Percentiles rank a stretch among this genome's conserved stretches.
phyloP scores from a whole-genome alignment of 179 eudicot species.

The Silene coronaria region DNA sequence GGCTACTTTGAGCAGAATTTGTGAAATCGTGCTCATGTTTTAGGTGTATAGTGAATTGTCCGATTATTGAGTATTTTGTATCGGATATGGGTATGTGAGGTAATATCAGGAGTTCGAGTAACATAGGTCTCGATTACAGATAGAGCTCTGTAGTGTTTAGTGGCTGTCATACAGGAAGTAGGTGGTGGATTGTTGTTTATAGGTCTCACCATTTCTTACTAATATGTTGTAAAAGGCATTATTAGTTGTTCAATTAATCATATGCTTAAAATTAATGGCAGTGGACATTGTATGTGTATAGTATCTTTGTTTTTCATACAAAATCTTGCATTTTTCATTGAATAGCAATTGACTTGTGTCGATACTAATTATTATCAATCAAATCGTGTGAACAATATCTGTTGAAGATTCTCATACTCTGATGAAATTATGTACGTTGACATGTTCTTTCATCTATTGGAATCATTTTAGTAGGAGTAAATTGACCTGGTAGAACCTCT shows the following conservation, averaged over 20 bases:
- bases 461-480: no score
- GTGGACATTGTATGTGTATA: background rate
- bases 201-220: slow-evolving; percentile 8
- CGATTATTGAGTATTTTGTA: background rate
- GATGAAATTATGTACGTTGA: background rate
- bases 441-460: background rate
- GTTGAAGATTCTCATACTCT: slow-evolving; percentile 9
- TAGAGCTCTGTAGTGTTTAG: slow-evolving; percentile 8
- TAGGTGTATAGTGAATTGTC: background rate
- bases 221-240: slow-evolving; percentile 1
- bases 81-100: background rate
- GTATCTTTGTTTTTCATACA: slow-evolving; percentile 16
- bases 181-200: slow-evolving; percentile 11
- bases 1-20: no score
- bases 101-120: background rate
- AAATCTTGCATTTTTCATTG: background rate
- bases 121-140: background rate
- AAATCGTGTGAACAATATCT: background rate
- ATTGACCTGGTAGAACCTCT: no score
- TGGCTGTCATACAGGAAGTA: slow-evolving; percentile 15
- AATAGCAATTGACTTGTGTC: slow-evolving; percentile 14
- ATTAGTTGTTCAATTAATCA: slow-evolving; percentile 9
- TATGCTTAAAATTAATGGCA: slow-evolving; percentile 3
- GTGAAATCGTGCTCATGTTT: no score
- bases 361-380: background rate